Evolutionary conservation across 2,329 filamentous ascomycete species (phyloP).

Genomic region (Thelonectria blattea): DNA sequence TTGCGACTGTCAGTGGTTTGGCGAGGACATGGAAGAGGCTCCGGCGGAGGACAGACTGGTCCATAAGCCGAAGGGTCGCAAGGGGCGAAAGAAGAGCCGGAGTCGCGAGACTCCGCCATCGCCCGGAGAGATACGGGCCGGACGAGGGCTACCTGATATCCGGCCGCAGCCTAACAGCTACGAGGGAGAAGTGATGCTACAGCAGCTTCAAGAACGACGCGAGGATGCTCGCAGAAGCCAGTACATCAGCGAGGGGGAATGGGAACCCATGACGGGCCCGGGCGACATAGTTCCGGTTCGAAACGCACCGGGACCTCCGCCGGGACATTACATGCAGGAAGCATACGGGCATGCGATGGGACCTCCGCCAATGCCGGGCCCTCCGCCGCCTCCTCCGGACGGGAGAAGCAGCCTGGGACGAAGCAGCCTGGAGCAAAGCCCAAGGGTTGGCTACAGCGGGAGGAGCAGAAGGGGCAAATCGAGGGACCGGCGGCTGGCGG

Average conservation of each 20-base stretch:
- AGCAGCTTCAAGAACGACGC: constrained; percentile 54
- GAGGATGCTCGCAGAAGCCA: constrained; percentile 47
- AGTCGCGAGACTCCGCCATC: constrained; percentile 32
- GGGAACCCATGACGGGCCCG: constrained; percentile 41
- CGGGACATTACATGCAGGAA: constrained; percentile 66
- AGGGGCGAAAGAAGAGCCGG: constrained; percentile 30
- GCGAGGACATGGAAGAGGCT: constrained; percentile 64
- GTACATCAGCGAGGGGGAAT: constrained; percentile 48
- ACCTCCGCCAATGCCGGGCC: constrained; percentile 31
- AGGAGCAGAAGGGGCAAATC: constrained; percentile 51
- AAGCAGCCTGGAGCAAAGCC: constrained; percentile 33
- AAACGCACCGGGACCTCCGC: constrained; percentile 35
- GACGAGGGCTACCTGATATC: constrained; percentile 31
- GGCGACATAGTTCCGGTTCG: constrained; percentile 44
- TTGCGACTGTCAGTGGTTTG: constrained; percentile 84
- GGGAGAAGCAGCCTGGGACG: constrained; percentile 34
- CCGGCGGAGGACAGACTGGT: constrained; percentile 59
- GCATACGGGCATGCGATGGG: constrained; percentile 53
- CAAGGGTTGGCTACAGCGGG: constrained; percentile 51
- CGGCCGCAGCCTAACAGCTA: constrained; percentile 42
- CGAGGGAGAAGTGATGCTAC: constrained; percentile 55
- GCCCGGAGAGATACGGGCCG: constrained; percentile 39
- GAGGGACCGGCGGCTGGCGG: constrained; percentile 57
- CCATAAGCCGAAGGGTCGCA: constrained; percentile 45
- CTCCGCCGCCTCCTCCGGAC: constrained; percentile 30